A percentile compares a stretch with the other conserved stretches of the same genome.
phyloP scores from a whole-genome alignment of 805 yeast genomes.

The Lachancea thermotolerans region DNA sequence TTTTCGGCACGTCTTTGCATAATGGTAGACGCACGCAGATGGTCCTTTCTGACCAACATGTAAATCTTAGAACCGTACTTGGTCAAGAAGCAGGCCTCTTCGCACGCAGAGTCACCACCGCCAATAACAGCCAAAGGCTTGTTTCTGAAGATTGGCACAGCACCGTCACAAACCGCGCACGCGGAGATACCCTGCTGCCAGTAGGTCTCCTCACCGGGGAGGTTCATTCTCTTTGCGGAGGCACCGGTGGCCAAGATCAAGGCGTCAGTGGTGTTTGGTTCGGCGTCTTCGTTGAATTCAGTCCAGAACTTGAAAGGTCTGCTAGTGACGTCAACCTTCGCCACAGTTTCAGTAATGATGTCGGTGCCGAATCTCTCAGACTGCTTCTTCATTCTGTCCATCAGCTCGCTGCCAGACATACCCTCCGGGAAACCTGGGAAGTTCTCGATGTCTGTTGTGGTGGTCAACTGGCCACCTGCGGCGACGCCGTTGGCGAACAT shows the following conservation, averaged over 20 bases:
- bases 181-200: conserved; percentile 99
- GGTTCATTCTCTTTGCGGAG: conserved; percentile 85
- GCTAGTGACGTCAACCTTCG: conserved; percentile 81
- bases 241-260: conserved; percentile 97
- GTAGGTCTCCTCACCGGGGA: conserved; percentile 95
- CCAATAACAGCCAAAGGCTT: conserved; percentile 97
- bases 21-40: conserved; percentile 88
- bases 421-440: conserved; percentile 99
- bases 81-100: conserved; percentile 94
- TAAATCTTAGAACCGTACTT: conserved; percentile 96
- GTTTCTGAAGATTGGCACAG: conserved; percentile 97
- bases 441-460: conserved; percentile 97
- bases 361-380: conserved; percentile 84
- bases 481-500: conserved; percentile 94
- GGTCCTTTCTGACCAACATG: conserved; percentile 89
- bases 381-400: conserved; percentile 93
- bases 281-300: conserved; percentile 87
- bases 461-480: conserved; percentile 98
- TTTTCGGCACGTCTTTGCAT: conserved; percentile 89
- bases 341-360: conserved; percentile 88
- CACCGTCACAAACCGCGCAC: conserved; percentile 99
- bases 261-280: conserved; percentile 88
- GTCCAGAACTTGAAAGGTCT: conserved; percentile 97
- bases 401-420: conserved; percentile 75
- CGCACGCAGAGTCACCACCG: conserved; percentile 99